Evolutionary conservation across 1,139 yeast genomes (phyloP).

Genomic region (Saccharomyces hybrid): DNA sequence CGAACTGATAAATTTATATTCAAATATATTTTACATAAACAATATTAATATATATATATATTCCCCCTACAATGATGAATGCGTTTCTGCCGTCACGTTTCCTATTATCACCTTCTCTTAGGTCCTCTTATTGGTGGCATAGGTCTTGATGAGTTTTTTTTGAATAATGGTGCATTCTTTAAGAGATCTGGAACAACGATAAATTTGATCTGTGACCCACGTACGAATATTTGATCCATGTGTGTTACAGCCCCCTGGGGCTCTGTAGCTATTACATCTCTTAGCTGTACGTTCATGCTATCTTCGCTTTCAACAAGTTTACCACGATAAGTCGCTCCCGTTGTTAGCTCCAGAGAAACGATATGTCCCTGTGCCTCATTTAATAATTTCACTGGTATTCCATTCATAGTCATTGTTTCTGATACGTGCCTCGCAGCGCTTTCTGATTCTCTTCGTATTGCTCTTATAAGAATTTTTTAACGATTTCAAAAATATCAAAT

Average conservation of each 20-base stretch:
- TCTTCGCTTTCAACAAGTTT: slow-evolving; percentile 72
- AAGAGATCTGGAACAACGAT: slow-evolving; percentile 84
- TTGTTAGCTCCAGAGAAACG: slow-evolving; percentile 71
- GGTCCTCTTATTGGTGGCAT: slow-evolving; percentile 68
- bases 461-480: neutral
- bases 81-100: neutral
- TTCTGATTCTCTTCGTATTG: neutral
- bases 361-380: slow-evolving; percentile 88
- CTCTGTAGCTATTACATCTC: slow-evolving; percentile 75
- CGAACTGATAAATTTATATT: neutral
- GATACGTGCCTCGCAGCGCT: neutral
- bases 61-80: neutral
- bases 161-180: slow-evolving; percentile 78
- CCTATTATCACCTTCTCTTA: slow-evolving; percentile 29
- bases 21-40: neutral
- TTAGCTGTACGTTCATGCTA: slow-evolving; percentile 84
- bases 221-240: slow-evolving; percentile 77
- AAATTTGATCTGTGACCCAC: slow-evolving; percentile 87
- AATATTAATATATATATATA: neutral
- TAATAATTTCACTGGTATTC: slow-evolving; percentile 78
- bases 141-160: slow-evolving; percentile 57
- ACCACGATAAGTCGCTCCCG: slow-evolving; percentile 86
- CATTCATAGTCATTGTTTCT: slow-evolving; percentile 16
- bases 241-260: slow-evolving; percentile 68
- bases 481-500: neutral